Conservation (phyloP, 345 rosid species). For the Melaleuca alternifolia region DNA sequence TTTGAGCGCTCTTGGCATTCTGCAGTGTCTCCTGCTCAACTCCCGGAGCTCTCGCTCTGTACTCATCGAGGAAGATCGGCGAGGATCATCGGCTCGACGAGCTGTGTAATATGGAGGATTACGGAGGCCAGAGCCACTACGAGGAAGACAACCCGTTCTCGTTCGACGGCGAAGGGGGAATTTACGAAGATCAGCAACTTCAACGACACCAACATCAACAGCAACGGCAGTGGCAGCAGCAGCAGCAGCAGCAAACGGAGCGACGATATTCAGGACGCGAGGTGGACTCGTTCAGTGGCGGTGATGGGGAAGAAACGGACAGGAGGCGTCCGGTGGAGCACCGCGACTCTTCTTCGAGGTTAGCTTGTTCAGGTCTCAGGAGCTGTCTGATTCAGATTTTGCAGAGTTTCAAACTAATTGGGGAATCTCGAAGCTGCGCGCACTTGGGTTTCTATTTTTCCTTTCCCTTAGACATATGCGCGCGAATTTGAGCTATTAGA, state of each 20-base stretch:
- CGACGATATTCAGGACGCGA: not conserved
- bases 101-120: not conserved
- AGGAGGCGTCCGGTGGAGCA: not conserved
- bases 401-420: not conserved
- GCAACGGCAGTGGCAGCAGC: not conserved
- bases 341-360: not conserved
- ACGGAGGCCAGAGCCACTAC: not conserved
- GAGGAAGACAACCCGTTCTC: not conserved
- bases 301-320: not conserved
- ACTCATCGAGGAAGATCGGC: not conserved
- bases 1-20: not conserved
- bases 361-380: not conserved
- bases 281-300: not conserved
- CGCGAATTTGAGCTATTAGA: not conserved
- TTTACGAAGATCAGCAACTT: not conserved
- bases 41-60: not conserved
- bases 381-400: not conserved
- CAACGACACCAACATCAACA: not conserved
- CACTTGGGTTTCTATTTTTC: not conserved
- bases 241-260: not conserved
- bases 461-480: not conserved
- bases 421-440: not conserved
- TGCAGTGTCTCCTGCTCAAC: too few relatives aligned
- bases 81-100: not conserved
- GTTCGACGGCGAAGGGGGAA: not conserved